phyloP scores from a whole-genome alignment of 2,329 filamentous ascomycete species.

The Setomelanomma holmii region DNA sequence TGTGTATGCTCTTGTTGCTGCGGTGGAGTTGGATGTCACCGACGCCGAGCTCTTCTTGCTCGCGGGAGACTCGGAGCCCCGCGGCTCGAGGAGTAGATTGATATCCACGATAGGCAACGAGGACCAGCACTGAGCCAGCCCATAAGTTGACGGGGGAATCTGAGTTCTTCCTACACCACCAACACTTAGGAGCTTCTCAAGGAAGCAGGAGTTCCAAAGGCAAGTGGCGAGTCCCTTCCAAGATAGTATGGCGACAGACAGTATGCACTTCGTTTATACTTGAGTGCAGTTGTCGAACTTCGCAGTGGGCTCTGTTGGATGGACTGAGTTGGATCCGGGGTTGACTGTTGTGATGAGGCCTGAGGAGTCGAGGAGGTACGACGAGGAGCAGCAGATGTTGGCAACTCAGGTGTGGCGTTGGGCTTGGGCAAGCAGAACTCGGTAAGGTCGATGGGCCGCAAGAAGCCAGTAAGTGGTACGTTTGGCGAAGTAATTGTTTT shows the following conservation, averaged over 20 bases:
- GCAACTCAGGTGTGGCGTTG: slow-evolving; percentile 33
- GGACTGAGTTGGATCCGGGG: not conserved
- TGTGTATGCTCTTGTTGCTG: slow-evolving; percentile 50
- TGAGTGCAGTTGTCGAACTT: not conserved
- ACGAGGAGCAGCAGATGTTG: slow-evolving; percentile 19
- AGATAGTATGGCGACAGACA: not conserved
- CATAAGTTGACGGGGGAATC: slow-evolving; percentile 38
- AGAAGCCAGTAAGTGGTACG: slow-evolving; percentile 17
- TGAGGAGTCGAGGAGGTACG: slow-evolving; percentile 14
- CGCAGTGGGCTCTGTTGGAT: not conserved
- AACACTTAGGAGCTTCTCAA: slow-evolving; percentile 8
- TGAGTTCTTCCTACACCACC: slow-evolving; percentile 23
- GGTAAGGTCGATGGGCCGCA: slow-evolving; percentile 15
- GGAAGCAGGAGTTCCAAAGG: slow-evolving; percentile 7
- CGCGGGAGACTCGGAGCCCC: slow-evolving; percentile 72
- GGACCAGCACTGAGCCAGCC: slow-evolving; percentile 54
- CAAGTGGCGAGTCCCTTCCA: slow-evolving; percentile 5
- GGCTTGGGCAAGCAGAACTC: slow-evolving; percentile 35
- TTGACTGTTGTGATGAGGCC: not conserved
- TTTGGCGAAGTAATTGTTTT: slow-evolving; percentile 17
- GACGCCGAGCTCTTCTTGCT: slow-evolving; percentile 54
- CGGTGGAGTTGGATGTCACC: slow-evolving; percentile 48
- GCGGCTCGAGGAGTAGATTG: slow-evolving; percentile 81
- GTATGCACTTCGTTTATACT: not conserved
- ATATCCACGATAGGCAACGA: slow-evolving; percentile 87